Percentiles rank a stretch among this genome's conserved stretches.
Evolutionary conservation across 1,139 yeast genomes (phyloP).

Genomic region (Yamadazyma dushanensis): DNA sequence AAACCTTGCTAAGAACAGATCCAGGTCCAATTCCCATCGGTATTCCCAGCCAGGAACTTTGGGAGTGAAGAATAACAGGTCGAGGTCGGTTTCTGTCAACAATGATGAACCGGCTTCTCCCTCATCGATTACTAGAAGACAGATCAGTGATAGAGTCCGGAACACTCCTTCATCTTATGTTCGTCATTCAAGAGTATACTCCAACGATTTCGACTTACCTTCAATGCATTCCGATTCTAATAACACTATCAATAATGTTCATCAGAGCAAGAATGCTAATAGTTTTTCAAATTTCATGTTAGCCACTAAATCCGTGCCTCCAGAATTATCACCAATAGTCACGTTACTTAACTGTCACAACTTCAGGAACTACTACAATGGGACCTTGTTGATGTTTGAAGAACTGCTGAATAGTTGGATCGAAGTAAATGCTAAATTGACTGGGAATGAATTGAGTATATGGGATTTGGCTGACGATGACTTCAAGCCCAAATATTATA

Average conservation of each 20-base stretch:
- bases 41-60: conserved; percentile 2
- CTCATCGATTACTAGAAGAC: conserved; percentile 15
- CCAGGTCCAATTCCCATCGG: conserved; percentile 5
- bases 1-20: conserved; percentile 2
- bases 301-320: conserved; percentile 32
- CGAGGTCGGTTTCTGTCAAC: conserved; percentile 6
- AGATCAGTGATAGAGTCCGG: conserved; percentile 26
- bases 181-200: conserved; percentile 36
- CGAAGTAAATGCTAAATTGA: conserved; percentile 45
- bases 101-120: conserved; percentile 13
- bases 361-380: conserved; percentile 38
- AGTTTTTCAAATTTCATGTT: conserved; percentile 21
- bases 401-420: conserved; percentile 24
- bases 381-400: conserved; percentile 29
- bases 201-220: conserved; percentile 18
- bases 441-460: conserved; percentile 53
- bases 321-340: conserved; percentile 43
- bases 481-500: conserved; percentile 47
- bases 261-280: conserved; percentile 12
- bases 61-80: not conserved
- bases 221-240: conserved; percentile 17
- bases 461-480: conserved; percentile 36
- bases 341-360: conserved; percentile 43
- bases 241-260: conserved; percentile 14
- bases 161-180: conserved; percentile 42